Evolutionary conservation across 129 eudicot species (phyloP), one percentile per base, ranked within the genome.

Genomic region (Tagetes erecta): DNA sequence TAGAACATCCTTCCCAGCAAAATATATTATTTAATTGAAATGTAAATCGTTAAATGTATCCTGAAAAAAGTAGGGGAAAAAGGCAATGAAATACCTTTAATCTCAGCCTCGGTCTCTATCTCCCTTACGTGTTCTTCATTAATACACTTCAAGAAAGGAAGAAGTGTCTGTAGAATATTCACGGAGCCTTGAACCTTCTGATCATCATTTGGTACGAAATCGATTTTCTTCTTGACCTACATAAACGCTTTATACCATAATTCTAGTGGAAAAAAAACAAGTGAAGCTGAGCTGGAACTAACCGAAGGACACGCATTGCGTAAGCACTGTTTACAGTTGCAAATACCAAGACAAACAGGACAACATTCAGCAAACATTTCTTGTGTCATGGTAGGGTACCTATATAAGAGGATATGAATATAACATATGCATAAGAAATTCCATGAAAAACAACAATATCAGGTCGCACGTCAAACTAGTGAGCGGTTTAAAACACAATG

Each of bases 241-340:
- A 58, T 41, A 14, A 39, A 37, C 44, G 31, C 62, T 8, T 12
- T 52, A 36, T 4, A 13, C 6, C 14, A 14, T 14, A 27, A 65
- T 40, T 65, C 35, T 65, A 46, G 58, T 68, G 73, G 47, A 47
- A 68, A 40, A 30, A 30, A 2, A 65, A 42, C 50, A 65, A 0
- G 8, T 7, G 30, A 65, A 39, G 70, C 8, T 40, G 51, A 65
- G 4, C 11, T 41, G 51, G 72, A 35, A 37, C 57, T 59, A 68
- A 27, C 73, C 60, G 3, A 5, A 34, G 10, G 80, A 80, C 20
- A 39, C 71, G 9, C 84, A 85, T 68, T 44, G 3, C 89, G 89
- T 81, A 91, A 74, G 86, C 97, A 91, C 8, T 58, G 20, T 76
- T 80, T 84, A 86, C 97, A 91, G 60, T 91, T 91, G 86, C 97